Evolutionary conservation across 106 monocot species (phyloP).

Genomic region (Dioscorea alata): DNA sequence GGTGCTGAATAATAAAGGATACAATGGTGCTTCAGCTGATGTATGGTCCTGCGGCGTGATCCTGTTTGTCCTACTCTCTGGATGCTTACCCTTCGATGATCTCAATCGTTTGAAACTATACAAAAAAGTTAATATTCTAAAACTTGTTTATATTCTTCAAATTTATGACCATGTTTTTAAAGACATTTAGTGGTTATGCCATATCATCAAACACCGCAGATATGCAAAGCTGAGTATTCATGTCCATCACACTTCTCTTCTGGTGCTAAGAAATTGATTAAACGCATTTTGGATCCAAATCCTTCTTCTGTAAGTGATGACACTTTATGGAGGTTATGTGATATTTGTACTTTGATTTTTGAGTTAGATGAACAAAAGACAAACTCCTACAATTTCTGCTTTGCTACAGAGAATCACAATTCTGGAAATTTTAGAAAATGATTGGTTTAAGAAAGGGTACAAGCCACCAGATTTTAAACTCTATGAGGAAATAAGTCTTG

Average conservation of each 20-base stretch:
- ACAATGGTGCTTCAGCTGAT: constrained; percentile 75
- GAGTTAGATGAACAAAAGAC: too few relatives aligned
- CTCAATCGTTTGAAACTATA: constrained; percentile 48
- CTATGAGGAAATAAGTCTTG: constrained; percentile 54
- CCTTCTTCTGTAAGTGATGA: constrained; percentile 38
- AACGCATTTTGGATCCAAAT: constrained; percentile 75
- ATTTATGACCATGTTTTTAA: neutral
- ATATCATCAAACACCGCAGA: constrained; percentile 35
- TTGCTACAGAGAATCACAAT: constrained; percentile 60
- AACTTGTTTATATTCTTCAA: neutral
- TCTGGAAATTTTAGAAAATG: constrained; percentile 63
- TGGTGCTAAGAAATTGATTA: constrained; percentile 70
- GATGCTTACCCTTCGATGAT: constrained; percentile 90
- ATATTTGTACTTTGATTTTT: too few relatives aligned
- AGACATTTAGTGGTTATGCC: neutral
- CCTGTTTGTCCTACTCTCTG: constrained; percentile 93
- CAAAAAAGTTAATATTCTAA: constrained; percentile 35
- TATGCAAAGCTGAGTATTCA: constrained; percentile 54
- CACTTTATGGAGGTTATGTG: too few relatives aligned
- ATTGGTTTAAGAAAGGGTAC: constrained; percentile 89
- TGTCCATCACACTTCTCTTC: constrained; percentile 74
- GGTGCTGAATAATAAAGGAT: constrained; percentile 88
- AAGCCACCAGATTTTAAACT: constrained; percentile 56
- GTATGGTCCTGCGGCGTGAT: constrained; percentile 97
- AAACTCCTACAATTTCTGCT: too few relatives aligned